Conservation (phyloP, 1,139 yeast genomes). For the Yamadazyma mexicana region DNA sequence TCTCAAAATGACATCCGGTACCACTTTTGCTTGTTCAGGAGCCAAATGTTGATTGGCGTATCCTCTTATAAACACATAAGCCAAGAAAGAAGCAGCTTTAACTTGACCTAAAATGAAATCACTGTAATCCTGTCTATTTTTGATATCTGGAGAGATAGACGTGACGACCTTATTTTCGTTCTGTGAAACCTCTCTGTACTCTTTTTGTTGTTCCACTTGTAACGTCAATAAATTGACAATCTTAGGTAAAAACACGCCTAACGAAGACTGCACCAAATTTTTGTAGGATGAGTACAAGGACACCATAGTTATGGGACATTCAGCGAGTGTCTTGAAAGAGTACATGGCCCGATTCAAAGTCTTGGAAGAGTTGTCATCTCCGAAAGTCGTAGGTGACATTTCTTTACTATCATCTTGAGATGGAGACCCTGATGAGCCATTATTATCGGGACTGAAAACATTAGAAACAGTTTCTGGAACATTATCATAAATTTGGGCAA, state of each 20-base stretch:
- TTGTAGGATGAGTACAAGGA: slow-evolving; percentile 86
- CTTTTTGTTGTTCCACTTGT: slow-evolving; percentile 59
- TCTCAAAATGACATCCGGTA: slow-evolving; percentile 86
- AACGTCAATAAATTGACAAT: slow-evolving; percentile 72
- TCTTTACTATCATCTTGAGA: slow-evolving; percentile 33
- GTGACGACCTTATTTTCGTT: slow-evolving; percentile 55
- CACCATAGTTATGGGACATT: slow-evolving; percentile 96
- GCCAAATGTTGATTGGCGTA: slow-evolving; percentile 67
- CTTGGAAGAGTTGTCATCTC: slow-evolving; percentile 40
- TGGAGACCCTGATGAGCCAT: slow-evolving; percentile 18
- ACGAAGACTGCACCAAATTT: slow-evolving; percentile 65
- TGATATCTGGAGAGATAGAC: slow-evolving; percentile 62
- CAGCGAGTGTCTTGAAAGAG: slow-evolving; percentile 91
- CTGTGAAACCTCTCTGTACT: slow-evolving; percentile 57
- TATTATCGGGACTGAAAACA: slow-evolving; percentile 43
- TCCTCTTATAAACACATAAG: slow-evolving; percentile 86
- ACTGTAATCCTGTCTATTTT: slow-evolving; percentile 76
- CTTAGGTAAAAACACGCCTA: slow-evolving; percentile 79
- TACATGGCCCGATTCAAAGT: slow-evolving; percentile 58
- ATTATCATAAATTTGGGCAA: slow-evolving; percentile 75
- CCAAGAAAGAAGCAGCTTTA: slow-evolving; percentile 92
- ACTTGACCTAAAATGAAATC: slow-evolving; percentile 95
- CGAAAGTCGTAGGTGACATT: slow-evolving; percentile 32
- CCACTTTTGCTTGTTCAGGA: slow-evolving; percentile 61
- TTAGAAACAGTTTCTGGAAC: slow-evolving; percentile 74